Conservation (phyloP, 2,329 filamentous ascomycete species). For the Xylariaceae sp. region DNA sequence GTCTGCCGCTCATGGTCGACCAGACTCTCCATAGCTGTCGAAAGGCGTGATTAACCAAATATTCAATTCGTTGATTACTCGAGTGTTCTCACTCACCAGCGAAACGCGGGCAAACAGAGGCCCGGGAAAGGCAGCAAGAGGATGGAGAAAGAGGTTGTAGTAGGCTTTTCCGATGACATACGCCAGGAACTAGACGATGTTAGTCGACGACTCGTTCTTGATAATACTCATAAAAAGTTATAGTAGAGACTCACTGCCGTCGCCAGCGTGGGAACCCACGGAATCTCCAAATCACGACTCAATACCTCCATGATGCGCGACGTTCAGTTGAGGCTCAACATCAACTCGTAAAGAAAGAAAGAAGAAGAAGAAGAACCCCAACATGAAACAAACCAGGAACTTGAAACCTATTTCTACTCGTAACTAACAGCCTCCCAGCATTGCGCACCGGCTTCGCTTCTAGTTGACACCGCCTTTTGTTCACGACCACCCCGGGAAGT, state of each 20-base stretch:
- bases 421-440: too few relatives aligned
- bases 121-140: neutral
- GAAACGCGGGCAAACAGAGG: neutral
- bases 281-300: too few relatives aligned
- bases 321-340: too few relatives aligned
- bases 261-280: too few relatives aligned
- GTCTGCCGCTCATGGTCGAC: conserved; percentile 16
- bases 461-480: too few relatives aligned
- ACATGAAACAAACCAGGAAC: too few relatives aligned
- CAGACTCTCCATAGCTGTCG: conserved; percentile 19
- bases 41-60: neutral
- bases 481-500: too few relatives aligned
- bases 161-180: neutral
- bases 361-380: too few relatives aligned
- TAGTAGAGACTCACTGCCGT: neutral
- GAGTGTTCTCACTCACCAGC: neutral
- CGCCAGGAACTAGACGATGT: neutral
- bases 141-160: neutral
- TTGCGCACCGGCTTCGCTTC: too few relatives aligned
- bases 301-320: too few relatives aligned
- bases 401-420: too few relatives aligned
- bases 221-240: neutral
- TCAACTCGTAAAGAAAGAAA: too few relatives aligned
- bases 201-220: neutral
- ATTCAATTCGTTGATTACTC: neutral